Evolutionary conservation across 441 rosid genomes (phyloP), one percentile per base, ranked within the genome.

Genomic region (Lagerstroemia fauriei): DNA sequence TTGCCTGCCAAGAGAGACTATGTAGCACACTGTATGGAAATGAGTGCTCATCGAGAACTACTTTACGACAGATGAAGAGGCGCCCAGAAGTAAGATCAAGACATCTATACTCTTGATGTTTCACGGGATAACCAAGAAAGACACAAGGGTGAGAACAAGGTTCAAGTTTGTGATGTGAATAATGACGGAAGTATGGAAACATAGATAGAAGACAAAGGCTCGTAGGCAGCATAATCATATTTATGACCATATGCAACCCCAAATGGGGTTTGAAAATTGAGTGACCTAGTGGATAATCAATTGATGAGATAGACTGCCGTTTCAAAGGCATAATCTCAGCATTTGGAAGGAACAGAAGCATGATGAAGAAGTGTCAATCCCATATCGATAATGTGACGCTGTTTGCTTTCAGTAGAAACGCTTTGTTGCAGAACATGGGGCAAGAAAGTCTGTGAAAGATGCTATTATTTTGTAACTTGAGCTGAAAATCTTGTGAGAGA

Each of bases 181-280:
- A 73, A 13, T 71, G 56, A 7, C 27, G 27, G 0, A 80, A 18
- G 1, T 38, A 46, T 11, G 56, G 78, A 41, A 56, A 80, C 59
- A 80, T 2, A 63, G 41, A 25, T 72, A 80, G 18, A 77, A 80
- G 18, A 77, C 77, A 80, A 80, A 71, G 11, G 70, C 66, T 9
- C 68, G 46, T 1, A 79, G 13, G 0, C 4, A 4, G 22, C 4
- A 29, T 51, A 71, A 38, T 71, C 53, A 9, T 53, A 50, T 0
- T 12, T 14, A 2, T 16, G 0, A 4, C n/a, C 25, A 4, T 48
- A 25, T 1, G 24, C 27, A 20, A 29, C 2, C 14, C 72, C 77
- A 53, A 18, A 71, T 1, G 77, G 71, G 38, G 71, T 51, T 0
- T 17, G 20, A 47, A 20, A 32, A 34, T 17, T 3, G 4, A 72